Percentiles rank a stretch among this genome's conserved stretches.
Evolutionary conservation across 176 grass and related monocot genomes (phyloP).

Genomic region (Musa itinerans): DNA sequence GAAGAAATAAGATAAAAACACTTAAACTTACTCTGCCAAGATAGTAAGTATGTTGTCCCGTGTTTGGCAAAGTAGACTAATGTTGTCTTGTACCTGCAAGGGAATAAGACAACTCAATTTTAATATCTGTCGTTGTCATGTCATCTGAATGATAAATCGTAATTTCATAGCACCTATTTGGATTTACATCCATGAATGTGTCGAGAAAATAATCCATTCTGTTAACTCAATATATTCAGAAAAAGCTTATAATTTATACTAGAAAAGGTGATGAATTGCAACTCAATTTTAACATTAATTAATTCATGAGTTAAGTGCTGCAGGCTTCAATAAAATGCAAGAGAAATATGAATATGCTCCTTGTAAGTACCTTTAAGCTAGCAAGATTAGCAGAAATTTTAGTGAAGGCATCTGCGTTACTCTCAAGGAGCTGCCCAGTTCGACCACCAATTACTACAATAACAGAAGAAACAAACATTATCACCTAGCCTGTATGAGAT

Average conservation of each 20-base stretch:
- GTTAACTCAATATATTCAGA: too few species aligned
- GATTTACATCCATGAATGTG: background rate
- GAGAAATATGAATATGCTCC: background rate
- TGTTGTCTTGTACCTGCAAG: conserved; percentile 4
- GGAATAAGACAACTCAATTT: background rate
- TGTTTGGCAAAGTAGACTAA: conserved; percentile 4
- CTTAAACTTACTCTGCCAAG: conserved; percentile 12
- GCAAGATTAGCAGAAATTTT: conserved; percentile 50
- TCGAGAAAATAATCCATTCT: too few species aligned
- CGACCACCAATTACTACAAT: conserved; percentile 51
- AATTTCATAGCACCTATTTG: too few species aligned
- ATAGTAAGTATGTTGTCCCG: conserved; percentile 5
- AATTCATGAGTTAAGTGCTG: background rate
- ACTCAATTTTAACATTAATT: background rate
- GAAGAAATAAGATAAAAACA: background rate
- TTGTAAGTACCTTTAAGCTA: conserved; percentile 38
- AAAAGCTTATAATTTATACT: background rate
- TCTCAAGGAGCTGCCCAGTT: conserved; percentile 51
- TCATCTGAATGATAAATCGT: too few species aligned
- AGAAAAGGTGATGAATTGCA: background rate
- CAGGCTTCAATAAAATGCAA: background rate
- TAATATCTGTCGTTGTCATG: background rate
- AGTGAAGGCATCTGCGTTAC: conserved; percentile 36
- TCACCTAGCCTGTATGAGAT: background rate
- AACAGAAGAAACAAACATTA: background rate